Percentiles rank a stretch among this genome's conserved stretches.
phyloP scores from a whole-genome alignment of 345 rosid genomes.

The Excoecaria agallocha region DNA sequence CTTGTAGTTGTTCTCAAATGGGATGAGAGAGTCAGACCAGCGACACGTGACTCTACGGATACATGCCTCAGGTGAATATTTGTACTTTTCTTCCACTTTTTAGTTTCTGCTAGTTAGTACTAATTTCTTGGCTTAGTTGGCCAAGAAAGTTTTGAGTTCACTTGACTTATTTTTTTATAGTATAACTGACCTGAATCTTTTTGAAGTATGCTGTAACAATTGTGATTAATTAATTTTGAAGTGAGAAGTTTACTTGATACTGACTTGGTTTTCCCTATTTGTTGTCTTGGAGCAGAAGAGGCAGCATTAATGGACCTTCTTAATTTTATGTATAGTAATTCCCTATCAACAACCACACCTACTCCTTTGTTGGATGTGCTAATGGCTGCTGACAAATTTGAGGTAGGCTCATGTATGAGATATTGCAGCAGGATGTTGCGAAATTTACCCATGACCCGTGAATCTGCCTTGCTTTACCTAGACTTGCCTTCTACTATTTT shows the following conservation, averaged over 20 bases:
- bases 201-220: too few species aligned
- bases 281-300: too few species aligned
- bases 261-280: too few species aligned
- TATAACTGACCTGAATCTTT: too few species aligned
- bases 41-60: conserved; percentile 61
- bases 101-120: not conserved
- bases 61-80: conserved; percentile 60
- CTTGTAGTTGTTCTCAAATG: conserved; percentile 71
- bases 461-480: conserved; percentile 72
- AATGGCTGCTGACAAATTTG: conserved; percentile 78
- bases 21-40: conserved; percentile 71
- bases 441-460: conserved; percentile 65
- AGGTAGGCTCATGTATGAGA: conserved; percentile 89
- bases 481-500: conserved; percentile 68
- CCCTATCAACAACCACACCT: conserved; percentile 44
- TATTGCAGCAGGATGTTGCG: conserved; percentile 63
- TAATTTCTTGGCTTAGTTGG: not conserved
- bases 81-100: not conserved
- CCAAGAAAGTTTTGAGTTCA: not conserved
- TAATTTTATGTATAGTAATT: conserved; percentile 62
- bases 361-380: conserved; percentile 64
- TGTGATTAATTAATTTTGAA: too few species aligned
- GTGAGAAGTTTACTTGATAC: too few species aligned
- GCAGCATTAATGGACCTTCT: conserved; percentile 75
- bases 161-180: not conserved